Base-by-base conservation (phyloP, 23 red algal species). In the Gracilaria vermiculophylla region DNA sequence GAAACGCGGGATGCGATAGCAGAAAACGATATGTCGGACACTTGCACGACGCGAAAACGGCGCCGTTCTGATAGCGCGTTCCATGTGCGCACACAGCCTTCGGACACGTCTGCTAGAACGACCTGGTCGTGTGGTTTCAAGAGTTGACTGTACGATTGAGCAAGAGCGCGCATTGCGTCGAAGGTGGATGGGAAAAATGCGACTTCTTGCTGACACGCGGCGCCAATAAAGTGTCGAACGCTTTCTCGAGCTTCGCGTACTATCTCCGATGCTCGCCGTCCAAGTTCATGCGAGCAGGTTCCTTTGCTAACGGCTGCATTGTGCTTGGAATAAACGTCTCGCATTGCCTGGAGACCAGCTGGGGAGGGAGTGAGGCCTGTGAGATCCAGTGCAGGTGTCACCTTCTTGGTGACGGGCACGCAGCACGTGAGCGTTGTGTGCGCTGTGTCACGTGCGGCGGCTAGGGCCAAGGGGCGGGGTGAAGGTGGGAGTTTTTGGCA, bases 271-370 rank as follows among this genome's bases (percentile, higher is more conserved):
- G 83, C 67, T 6, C 27, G 50, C 3, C 83, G 83, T n/a, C 83
- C 83, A 12, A 87, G 83, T n/a, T 73, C 49, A 35, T 87, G 83
- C 17, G 83, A 62, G 53, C 83, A 87, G 28, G 50, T 87, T 35
- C 67, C 83, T 47, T 23, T 62, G 34, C 52, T 40, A 23, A 74
- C 31, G 23, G 67, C 32, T 9, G 65, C 66, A n/a, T 87, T 56
- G 21, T 39, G 32, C 23, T 37, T 55, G 1, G 66, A 47, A 31
- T 87, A 87, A 37, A 60, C 47, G 47, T 87, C 42, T 21, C 66
- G 83, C 31, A 87, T 53, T 45, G 83, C 83, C 11, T 62, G 33
- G 24, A 87, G 9, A 10, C 27, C 70, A 2, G 49, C 57, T 25
- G 67, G 11, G 9, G 60, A 70, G 36, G 49, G 40, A 44, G 47